phyloP scores from a whole-genome alignment of 164 flowering plant genomes.

The Brasenia schreberi region DNA sequence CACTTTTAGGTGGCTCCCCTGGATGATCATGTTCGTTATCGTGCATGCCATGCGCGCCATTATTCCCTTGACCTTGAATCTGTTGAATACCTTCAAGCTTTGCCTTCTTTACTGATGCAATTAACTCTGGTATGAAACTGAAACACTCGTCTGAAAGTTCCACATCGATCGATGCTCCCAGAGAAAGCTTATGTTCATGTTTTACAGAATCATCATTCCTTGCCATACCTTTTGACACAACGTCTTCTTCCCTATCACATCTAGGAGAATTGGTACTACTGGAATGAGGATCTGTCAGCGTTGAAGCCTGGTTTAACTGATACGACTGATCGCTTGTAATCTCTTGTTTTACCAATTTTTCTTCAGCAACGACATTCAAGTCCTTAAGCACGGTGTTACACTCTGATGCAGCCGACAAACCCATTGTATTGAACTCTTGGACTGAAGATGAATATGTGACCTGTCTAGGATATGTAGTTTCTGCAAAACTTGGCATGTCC shows the following conservation, averaged over 20 bases:
- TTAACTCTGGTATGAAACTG: conserved; percentile 58
- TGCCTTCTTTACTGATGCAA: conserved; percentile 56
- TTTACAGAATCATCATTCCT: conserved; percentile 8
- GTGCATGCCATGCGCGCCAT: conserved; percentile 8
- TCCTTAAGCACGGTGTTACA: conserved; percentile 3
- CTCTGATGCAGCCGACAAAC: conserved; percentile 7
- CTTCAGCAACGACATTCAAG: conserved; percentile 8
- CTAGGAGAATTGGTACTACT: conserved; percentile 5
- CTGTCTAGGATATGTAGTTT: conserved; percentile 12
- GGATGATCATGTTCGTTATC: not conserved
- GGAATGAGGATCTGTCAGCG: conserved; percentile 10
- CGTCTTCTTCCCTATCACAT: conserved; percentile 6
- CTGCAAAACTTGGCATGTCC: conserved; percentile 15
- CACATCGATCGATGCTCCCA: not conserved
- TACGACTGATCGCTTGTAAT: conserved; percentile 10
- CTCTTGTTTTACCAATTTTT: conserved; percentile 13
- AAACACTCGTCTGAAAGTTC: conserved; percentile 21
- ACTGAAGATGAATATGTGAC: conserved; percentile 14
- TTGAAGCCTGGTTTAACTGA: conserved; percentile 7
- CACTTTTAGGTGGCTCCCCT: conserved; percentile 1
- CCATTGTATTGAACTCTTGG: conserved; percentile 14
- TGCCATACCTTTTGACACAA: conserved; percentile 12
- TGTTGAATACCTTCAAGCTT: conserved; percentile 45
- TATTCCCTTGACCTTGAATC: conserved; percentile 38
- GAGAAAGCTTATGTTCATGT: conserved; percentile 10